Conservation (phyloP, 2,329 filamentous ascomycete species). For the Ciborinia camelliae region DNA sequence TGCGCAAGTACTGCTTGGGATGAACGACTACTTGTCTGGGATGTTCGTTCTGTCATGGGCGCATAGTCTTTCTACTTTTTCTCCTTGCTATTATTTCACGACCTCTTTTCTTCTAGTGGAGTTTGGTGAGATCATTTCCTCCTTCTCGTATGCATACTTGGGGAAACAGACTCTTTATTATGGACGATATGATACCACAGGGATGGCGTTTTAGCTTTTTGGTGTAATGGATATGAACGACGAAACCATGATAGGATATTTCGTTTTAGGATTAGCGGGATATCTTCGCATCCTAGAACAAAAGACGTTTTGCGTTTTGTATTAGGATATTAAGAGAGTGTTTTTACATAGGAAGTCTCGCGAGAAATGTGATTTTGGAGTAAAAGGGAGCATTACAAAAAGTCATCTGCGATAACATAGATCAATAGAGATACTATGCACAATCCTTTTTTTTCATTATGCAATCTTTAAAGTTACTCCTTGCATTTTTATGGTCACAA, state of each 20-base stretch:
- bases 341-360: neutral
- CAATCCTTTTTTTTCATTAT: too few relatives aligned
- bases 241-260: neutral
- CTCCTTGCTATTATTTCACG: neutral
- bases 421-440: neutral
- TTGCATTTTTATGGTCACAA: neutral
- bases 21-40: conserved; percentile 86
- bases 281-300: neutral
- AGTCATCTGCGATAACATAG: neutral
- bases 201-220: conserved; percentile 8
- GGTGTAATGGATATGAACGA: neutral
- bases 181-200: conserved; percentile 12
- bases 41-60: conserved; percentile 66
- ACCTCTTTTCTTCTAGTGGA: conserved; percentile 1
- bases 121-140: neutral
- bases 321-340: neutral
- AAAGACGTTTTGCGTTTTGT: neutral
- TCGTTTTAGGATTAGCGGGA: neutral
- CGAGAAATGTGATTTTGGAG: neutral
- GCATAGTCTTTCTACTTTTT: neutral
- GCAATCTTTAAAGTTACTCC: neutral
- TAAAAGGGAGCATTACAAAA: neutral
- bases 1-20: conserved; percentile 95
- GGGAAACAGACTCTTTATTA: neutral
- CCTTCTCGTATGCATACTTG: neutral